These are phyloP conservation scores for Rubia balearica DNA, from an alignment of 305 asterid genomes.

Conservation along the genomic window DNA sequence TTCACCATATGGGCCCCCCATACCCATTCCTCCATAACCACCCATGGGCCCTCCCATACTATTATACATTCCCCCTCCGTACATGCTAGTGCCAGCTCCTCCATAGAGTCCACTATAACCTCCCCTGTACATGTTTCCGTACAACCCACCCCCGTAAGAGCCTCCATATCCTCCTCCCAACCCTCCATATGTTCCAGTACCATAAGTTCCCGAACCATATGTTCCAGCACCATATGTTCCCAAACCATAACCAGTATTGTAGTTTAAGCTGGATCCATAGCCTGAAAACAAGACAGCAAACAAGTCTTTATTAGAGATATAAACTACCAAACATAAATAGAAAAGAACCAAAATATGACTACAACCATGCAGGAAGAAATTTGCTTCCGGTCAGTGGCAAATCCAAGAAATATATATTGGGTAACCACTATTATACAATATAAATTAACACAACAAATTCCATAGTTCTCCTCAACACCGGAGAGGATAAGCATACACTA, in stretches of 20 bases:
- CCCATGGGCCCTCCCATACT: constrained; percentile 71
- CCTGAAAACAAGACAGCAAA: constrained; percentile 37
- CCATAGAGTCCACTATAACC: constrained; percentile 80
- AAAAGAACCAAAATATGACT: neutral
- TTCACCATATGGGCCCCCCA: constrained; percentile 75
- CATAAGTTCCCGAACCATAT: constrained; percentile 50
- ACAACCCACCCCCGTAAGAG: constrained; percentile 69
- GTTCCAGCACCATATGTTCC: constrained; percentile 40
- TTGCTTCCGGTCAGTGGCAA: neutral
- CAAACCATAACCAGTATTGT: constrained; percentile 32
- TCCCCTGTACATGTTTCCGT: constrained; percentile 89
- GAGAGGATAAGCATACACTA: too few species aligned
- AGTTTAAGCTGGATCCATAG: constrained; percentile 58
- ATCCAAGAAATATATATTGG: too few species aligned
- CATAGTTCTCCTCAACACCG: too few species aligned
- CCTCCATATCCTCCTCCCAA: constrained; percentile 37
- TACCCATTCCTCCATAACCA: constrained; percentile 77
- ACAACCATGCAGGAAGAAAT: neutral
- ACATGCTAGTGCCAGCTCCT: constrained; percentile 58
- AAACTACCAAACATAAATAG: neutral
- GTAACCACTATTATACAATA: too few species aligned
- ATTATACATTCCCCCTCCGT: constrained; percentile 70
- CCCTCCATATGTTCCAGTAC: constrained; percentile 44
- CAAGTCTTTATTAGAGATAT: constrained; percentile 20
- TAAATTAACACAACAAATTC: too few species aligned